These are phyloP conservation scores for Podaxis sp. DNA, from an alignment of 768 basidiomycete species.

Conservation along the genomic window DNA sequence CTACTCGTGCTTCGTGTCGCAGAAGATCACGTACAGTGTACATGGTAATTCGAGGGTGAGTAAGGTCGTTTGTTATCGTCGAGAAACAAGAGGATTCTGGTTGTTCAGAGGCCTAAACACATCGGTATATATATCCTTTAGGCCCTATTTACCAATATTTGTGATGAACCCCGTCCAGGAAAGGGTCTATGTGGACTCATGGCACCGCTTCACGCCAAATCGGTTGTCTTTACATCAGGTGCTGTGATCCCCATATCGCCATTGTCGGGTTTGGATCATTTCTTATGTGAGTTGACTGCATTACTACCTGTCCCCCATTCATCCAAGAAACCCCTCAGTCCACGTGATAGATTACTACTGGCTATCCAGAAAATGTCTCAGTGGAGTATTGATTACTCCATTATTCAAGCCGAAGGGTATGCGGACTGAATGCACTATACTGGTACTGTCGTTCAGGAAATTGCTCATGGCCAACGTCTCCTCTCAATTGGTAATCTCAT, in stretches of 20 bases:
- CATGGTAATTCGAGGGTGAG: constrained; percentile 15
- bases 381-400: not conserved
- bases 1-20: constrained; percentile 16
- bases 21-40: constrained; percentile 14
- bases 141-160: constrained; percentile 22
- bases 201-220: too few relatives aligned
- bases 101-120: not conserved
- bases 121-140: constrained; percentile 12
- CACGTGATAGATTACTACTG: constrained; percentile 12
- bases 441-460: too few relatives aligned
- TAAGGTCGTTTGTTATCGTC: constrained; percentile 7
- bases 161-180: not conserved
- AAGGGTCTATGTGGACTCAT: not conserved
- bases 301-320: not conserved
- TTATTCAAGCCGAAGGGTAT: not conserved
- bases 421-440: not conserved
- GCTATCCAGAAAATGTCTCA: constrained; percentile 13
- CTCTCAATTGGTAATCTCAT: too few relatives aligned
- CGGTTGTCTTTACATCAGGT: not conserved
- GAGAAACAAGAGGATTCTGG: constrained; percentile 13
- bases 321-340: constrained; percentile 18
- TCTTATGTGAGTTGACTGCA: not conserved
- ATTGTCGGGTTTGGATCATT: not conserved
- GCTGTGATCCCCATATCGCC: not conserved
- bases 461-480: too few relatives aligned